Base-by-base conservation (phyloP, 1,284 basidiomycete genomes). In the Ustilago loliicola region DNA sequence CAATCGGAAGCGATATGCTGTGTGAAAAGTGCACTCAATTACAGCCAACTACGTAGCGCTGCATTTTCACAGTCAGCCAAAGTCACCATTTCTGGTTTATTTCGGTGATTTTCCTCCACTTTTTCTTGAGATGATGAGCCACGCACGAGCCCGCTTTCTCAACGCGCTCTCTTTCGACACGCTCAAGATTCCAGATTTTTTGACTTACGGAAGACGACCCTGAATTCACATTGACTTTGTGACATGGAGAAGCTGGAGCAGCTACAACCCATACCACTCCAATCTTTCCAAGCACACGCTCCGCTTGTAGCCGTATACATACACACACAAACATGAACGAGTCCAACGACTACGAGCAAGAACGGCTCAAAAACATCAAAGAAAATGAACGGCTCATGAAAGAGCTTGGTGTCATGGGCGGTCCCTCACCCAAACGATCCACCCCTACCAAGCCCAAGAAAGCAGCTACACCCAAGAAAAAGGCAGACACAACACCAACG, bases 351-450 rank as follows among this genome's bases (percentile, higher is more conserved):
- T 78, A 78, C 63, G 84, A 85, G 78, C 61, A 74, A 36, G 79
- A 84, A 55, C 71, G 84, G 17, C 80, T 81, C 47, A 77, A 66
- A 40, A 85, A 85, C 64, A 85, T 85, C 65, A 73, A 66, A n/a
- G 74, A 81, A 34, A 85, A 85, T 80, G 79, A 83, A 55, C 53
- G 68, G 4, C 74, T 85, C 34, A 75, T 85, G 65, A 76, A 79
- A 23, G 83, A 83, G 63, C 74, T 85, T 11, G 78, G 81, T 30
- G 71, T 85, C 45, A 67, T 74, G 34, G 76, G 74, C 10, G 82
- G 47, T 0, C 68, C 60, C n/a, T 56, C 71, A 15, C 68, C 73
- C 29, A 76, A 71, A 61, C 53, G 67, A n/a, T 11, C 68, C 23
- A 56, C 63, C 1, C 64, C 70, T 1, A 40, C 67, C 21, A 72